phyloP scores from a whole-genome alignment of 164 flowering plant genomes.

The Aristolochia californica region DNA sequence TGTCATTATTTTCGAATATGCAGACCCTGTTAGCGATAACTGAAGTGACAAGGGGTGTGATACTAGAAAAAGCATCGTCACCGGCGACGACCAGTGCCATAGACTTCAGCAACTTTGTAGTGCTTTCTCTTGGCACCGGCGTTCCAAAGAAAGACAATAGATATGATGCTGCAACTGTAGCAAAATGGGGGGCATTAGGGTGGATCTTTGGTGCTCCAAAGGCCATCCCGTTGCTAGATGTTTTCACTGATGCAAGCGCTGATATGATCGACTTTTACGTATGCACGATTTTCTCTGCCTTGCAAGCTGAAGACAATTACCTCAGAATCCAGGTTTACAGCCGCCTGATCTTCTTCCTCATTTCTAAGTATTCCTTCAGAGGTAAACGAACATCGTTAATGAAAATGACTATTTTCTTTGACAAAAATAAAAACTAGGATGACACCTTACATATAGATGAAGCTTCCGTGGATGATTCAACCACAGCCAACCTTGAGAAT shows the following conservation, averaged over 20 bases:
- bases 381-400: too few relatives aligned
- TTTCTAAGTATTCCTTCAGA: too few relatives aligned
- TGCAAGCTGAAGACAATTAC: conserved; percentile 1
- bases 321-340: conserved; percentile 5
- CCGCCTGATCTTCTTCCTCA: not conserved
- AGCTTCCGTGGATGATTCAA: conserved; percentile 28
- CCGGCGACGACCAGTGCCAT: not conserved
- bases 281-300: conserved; percentile 5
- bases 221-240: conserved; percentile 2
- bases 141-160: not conserved
- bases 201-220: conserved; percentile 3
- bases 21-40: conserved; percentile 6
- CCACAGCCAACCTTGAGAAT: conserved; percentile 8
- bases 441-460: conserved; percentile 19
- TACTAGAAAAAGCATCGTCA: not conserved
- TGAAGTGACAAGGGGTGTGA: conserved; percentile 2
- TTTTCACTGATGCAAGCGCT: conserved; percentile 2
- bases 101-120: conserved; percentile 5
- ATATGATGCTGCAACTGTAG: conserved; percentile 5
- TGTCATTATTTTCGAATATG: too few relatives aligned
- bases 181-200: conserved; percentile 5
- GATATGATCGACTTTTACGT: conserved; percentile 12
- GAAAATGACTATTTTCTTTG: not conserved
- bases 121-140: conserved; percentile 10
- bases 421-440: not conserved